Percentiles rank a stretch among this genome's conserved stretches.
phyloP scores from a whole-genome alignment of 768 basidiomycete genomes.

The Thelephora aurantiotincta region DNA sequence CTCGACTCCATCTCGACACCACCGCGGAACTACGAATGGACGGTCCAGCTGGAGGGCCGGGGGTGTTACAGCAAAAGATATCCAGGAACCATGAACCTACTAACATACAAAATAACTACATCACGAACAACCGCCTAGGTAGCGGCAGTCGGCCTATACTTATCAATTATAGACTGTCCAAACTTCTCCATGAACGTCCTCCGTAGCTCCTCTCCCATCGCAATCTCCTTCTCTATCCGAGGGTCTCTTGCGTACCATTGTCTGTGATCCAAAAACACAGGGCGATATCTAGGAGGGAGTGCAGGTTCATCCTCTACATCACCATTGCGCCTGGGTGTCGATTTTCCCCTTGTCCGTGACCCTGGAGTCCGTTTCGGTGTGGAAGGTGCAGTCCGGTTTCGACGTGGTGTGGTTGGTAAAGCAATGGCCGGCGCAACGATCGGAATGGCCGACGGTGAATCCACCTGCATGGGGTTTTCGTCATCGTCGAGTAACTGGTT shows the following conservation, averaged over 20 bases:
- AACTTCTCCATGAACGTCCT: slow-evolving; percentile 3
- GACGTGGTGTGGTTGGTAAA: slow-evolving; percentile 4
- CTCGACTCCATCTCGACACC: too few species aligned
- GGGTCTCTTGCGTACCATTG: slow-evolving; percentile 15
- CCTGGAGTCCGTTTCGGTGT: neutral
- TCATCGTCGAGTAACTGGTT: too few species aligned
- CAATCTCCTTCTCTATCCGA: slow-evolving; percentile 9
- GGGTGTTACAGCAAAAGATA: too few species aligned
- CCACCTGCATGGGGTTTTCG: too few species aligned
- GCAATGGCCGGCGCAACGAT: neutral
- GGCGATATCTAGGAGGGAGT: slow-evolving; percentile 9
- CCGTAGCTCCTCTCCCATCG: slow-evolving; percentile 6
- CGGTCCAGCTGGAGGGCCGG: too few species aligned
- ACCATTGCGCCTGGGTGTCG: neutral
- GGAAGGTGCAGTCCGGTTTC: slow-evolving; percentile 2
- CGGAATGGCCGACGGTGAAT: too few species aligned
- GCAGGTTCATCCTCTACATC: slow-evolving; percentile 7
- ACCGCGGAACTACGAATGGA: too few species aligned
- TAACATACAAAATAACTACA: too few species aligned
- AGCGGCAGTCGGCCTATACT: neutral
- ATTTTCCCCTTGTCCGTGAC: neutral
- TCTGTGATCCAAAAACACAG: slow-evolving; percentile 12
- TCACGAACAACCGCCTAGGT: too few species aligned
- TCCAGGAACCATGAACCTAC: too few species aligned
- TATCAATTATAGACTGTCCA: slow-evolving; percentile 3